A percentile compares a stretch with the other conserved stretches of the same genome.
Conservation (phyloP, 345 rosid species). For the Eucalyptus regnans region DNA sequence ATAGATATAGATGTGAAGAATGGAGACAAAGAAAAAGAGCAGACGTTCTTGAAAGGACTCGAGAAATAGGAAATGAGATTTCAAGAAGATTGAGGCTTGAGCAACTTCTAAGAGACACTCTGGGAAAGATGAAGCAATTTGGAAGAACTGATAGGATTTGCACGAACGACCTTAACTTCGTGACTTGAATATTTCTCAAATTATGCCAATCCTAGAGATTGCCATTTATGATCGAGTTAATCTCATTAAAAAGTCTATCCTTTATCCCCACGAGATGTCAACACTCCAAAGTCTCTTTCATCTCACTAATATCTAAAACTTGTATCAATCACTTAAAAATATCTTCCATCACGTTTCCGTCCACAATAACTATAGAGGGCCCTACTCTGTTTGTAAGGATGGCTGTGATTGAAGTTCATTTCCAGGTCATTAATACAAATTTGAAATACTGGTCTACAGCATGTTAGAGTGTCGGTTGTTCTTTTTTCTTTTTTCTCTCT, state of each 20-base stretch:
- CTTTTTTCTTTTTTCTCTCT: not conserved
- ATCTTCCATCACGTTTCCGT: not conserved
- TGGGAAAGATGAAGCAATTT: not conserved
- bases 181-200: not conserved
- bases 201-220: not conserved
- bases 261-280: not conserved
- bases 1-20: too few relatives aligned
- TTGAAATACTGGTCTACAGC: not conserved
- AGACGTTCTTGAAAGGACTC: too few relatives aligned
- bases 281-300: not conserved
- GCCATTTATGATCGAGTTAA: not conserved
- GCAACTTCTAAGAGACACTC: too few relatives aligned
- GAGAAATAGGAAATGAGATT: too few relatives aligned
- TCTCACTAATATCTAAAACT: not conserved
- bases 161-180: not conserved
- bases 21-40: too few relatives aligned
- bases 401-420: not conserved
- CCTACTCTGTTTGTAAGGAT: not conserved
- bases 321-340: not conserved
- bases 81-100: too few relatives aligned
- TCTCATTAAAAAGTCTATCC: not conserved
- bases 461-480: not conserved
- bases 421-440: not conserved
- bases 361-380: not conserved
- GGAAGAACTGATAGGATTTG: not conserved